Evolutionary conservation across 805 yeast species (phyloP).

Genomic region (Spathaspora passalidarum): DNA sequence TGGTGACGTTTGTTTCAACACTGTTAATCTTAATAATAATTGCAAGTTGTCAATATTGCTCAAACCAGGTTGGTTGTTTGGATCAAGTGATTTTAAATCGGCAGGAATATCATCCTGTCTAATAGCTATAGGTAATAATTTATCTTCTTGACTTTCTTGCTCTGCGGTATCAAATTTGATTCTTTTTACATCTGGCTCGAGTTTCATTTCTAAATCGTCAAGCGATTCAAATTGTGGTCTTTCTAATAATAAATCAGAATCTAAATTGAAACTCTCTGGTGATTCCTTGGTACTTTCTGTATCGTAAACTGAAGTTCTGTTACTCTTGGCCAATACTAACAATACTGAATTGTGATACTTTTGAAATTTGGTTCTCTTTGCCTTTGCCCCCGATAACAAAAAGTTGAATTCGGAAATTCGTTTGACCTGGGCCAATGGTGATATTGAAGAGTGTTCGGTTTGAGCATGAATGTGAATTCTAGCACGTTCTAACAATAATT

Average conservation of each 20-base stretch:
- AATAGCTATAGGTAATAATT: constrained; percentile 60
- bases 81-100: constrained; percentile 55
- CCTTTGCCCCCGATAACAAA: constrained; percentile 82
- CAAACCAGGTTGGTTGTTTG: constrained; percentile 77
- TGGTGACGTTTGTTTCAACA: constrained; percentile 69
- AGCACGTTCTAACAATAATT: constrained; percentile 65
- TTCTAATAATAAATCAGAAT: constrained; percentile 78
- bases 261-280: constrained; percentile 60
- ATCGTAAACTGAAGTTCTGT: constrained; percentile 22
- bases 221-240: constrained; percentile 66
- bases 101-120: constrained; percentile 63
- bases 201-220: constrained; percentile 41
- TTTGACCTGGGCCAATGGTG: constrained; percentile 54
- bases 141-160: constrained; percentile 17
- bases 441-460: constrained; percentile 59
- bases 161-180: constrained; percentile 40
- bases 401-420: constrained; percentile 58
- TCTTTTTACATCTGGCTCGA: constrained; percentile 33
- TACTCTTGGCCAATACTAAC: constrained; percentile 67
- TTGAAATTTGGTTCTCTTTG: constrained; percentile 84
- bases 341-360: constrained; percentile 66
- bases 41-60: constrained; percentile 72
- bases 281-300: constrained; percentile 6
- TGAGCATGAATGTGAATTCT: constrained; percentile 60
- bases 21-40: constrained; percentile 62